These are phyloP conservation scores for Phoenix dactylifera DNA, from an alignment of 176 grass and related monocot species.

Conservation along the genomic window DNA sequence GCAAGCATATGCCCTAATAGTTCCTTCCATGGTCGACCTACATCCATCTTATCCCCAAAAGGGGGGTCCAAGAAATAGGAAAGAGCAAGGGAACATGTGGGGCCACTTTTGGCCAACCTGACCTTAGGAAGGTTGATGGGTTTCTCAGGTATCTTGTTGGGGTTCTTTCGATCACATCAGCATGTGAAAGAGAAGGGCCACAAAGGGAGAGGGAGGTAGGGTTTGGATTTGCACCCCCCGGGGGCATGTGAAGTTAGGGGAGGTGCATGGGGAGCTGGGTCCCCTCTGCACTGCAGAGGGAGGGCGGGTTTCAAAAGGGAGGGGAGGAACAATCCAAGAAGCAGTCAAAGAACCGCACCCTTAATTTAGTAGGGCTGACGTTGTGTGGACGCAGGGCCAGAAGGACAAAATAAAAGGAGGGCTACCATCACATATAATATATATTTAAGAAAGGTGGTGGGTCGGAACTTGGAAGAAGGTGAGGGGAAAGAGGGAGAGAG, in stretches of 20 bases:
- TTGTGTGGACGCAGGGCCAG: neutral
- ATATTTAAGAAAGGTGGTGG: too few relatives aligned
- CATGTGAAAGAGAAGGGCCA: conserved; percentile 2
- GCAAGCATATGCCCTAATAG: too few relatives aligned
- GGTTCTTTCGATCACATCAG: neutral
- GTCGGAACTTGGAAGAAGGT: too few relatives aligned
- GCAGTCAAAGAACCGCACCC: neutral
- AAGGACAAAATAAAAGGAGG: neutral
- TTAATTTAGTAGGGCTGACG: conserved; percentile 11
- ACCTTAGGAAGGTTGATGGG: neutral
- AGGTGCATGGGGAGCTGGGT: conserved; percentile 1
- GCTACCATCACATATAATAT: too few relatives aligned
- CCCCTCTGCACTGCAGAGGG: neutral
- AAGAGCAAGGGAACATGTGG: neutral
- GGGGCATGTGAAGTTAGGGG: neutral
- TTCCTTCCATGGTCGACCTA: too few relatives aligned
- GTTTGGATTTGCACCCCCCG: neutral
- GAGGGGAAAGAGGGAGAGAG: neutral
- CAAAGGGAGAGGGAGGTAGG: too few relatives aligned
- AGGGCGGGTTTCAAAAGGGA: neutral
- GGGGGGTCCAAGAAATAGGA: too few relatives aligned
- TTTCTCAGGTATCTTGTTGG: conserved; percentile 6
- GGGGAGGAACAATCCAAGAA: neutral
- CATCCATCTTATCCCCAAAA: too few relatives aligned
- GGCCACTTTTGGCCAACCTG: neutral